Conservation (phyloP, 306 rosid species). For the Lagenaria siceraria region DNA sequence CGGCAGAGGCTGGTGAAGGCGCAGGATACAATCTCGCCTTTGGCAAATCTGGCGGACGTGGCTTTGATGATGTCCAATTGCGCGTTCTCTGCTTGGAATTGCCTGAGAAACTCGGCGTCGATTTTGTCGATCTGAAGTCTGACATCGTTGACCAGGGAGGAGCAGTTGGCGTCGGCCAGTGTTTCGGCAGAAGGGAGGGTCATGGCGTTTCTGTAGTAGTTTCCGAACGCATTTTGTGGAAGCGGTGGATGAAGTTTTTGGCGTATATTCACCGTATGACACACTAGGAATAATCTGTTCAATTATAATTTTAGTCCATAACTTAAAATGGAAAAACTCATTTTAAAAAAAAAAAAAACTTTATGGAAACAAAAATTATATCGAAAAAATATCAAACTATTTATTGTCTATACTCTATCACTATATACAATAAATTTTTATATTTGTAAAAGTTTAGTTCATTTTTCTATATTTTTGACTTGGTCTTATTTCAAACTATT, state of each 20-base stretch:
- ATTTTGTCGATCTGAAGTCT: conserved; percentile 15
- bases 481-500: too few species aligned
- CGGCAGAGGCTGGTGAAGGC: conserved; percentile 33
- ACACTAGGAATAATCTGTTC: conserved; percentile 4
- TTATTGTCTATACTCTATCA: too few species aligned
- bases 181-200: conserved; percentile 7
- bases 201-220: conserved; percentile 14
- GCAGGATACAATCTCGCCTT: conserved; percentile 21
- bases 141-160: neutral
- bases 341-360: too few species aligned
- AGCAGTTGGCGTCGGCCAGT: neutral
- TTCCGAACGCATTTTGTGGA: conserved; percentile 25
- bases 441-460: too few species aligned
- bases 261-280: conserved; percentile 40
- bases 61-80: conserved; percentile 17
- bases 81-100: conserved; percentile 9
- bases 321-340: neutral
- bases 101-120: conserved; percentile 18
- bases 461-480: too few species aligned
- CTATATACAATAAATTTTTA: too few species aligned
- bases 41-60: conserved; percentile 7
- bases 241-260: conserved; percentile 30
- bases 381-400: too few species aligned
- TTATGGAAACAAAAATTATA: too few species aligned
- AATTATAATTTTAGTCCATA: neutral